Evolutionary conservation across 495 filamentous ascomycete genomes (phyloP).

Genomic region (Penicillium egyptiacum): DNA sequence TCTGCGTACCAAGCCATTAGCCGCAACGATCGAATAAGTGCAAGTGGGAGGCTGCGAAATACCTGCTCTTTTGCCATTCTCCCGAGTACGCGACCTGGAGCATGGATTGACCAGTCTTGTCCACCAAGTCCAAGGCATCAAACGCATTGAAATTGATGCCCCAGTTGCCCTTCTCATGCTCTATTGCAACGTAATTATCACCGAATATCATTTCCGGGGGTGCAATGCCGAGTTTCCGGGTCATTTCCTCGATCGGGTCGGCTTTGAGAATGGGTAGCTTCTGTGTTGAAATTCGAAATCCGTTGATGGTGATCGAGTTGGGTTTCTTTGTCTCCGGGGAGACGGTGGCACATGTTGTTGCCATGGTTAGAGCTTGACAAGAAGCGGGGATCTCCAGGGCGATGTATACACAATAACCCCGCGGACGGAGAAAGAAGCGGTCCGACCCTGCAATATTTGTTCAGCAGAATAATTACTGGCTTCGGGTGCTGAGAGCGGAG

Average conservation of each 20-base stretch:
- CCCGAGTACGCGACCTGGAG: conserved; percentile 88
- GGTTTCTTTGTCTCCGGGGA: conserved; percentile 34
- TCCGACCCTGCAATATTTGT: conserved; percentile 20
- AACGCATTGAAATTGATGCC: conserved; percentile 75
- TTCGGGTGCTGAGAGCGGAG: not conserved
- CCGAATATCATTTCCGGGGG: conserved; percentile 99
- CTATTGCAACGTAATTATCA: conserved; percentile 78
- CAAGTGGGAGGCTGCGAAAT: conserved; percentile 8
- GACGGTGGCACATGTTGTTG: conserved; percentile 23
- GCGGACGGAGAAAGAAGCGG: conserved; percentile 43
- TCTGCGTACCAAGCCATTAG: conserved; percentile 37
- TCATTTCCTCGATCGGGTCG: conserved; percentile 85
- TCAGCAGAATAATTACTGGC: conserved; percentile 1
- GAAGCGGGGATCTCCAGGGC: not conserved
- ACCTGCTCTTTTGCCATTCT: conserved; percentile 83
- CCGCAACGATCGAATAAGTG: not conserved
- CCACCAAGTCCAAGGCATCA: conserved; percentile 83
- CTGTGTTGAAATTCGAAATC: conserved; percentile 71
- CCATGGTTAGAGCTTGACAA: not conserved
- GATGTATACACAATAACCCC: conserved; percentile 30
- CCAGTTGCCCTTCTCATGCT: conserved; percentile 70
- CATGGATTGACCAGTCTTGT: conserved; percentile 90
- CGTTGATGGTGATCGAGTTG: conserved; percentile 48
- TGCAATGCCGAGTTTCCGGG: conserved; percentile 71
- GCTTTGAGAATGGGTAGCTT: conserved; percentile 93